Evolutionary conservation across 331 rosid genomes (phyloP).

Genomic region (Spiraea crenata): DNA sequence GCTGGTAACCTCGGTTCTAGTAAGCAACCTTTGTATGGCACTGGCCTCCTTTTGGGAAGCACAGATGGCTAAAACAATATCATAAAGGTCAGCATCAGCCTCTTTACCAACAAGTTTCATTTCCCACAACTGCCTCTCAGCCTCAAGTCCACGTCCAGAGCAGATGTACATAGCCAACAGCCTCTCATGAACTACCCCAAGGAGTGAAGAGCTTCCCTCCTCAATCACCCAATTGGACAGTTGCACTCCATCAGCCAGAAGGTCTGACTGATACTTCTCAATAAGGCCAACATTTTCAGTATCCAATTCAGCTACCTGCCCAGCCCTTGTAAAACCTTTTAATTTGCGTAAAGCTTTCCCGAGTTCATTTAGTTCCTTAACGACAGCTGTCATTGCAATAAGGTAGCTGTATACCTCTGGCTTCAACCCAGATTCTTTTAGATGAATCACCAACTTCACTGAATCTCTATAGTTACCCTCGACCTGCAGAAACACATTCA

Average conservation of each 20-base stretch:
- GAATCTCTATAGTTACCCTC: slow-evolving; percentile 76
- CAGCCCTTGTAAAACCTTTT: slow-evolving; percentile 51
- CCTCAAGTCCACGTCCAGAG: slow-evolving; percentile 86
- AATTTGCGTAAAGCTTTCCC: slow-evolving; percentile 81
- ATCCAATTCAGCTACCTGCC: slow-evolving; percentile 60
- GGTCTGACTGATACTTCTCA: slow-evolving; percentile 74
- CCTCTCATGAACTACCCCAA: slow-evolving; percentile 82
- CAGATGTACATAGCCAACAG: slow-evolving; percentile 93
- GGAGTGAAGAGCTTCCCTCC: slow-evolving; percentile 56
- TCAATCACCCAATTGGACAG: slow-evolving; percentile 78
- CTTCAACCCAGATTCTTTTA: slow-evolving; percentile 82
- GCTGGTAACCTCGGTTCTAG: slow-evolving; percentile 61
- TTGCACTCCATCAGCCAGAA: slow-evolving; percentile 61
- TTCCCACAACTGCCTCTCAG: slow-evolving; percentile 92
- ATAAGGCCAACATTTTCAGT: slow-evolving; percentile 50
- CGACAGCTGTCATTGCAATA: slow-evolving; percentile 91
- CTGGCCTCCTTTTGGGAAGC: slow-evolving; percentile 76
- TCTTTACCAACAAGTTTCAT: slow-evolving; percentile 94
- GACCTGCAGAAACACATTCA: slow-evolving; percentile 43
- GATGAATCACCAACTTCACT: slow-evolving; percentile 63
- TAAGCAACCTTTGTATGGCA: slow-evolving; percentile 64
- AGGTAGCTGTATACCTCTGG: slow-evolving; percentile 94
- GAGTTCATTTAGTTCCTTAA: slow-evolving; percentile 84
- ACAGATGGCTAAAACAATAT: slow-evolving; percentile 88
- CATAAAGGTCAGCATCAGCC: slow-evolving; percentile 74